Evolutionary conservation across 768 basidiomycete genomes (phyloP).

Genomic region (Termitomyces sp.): DNA sequence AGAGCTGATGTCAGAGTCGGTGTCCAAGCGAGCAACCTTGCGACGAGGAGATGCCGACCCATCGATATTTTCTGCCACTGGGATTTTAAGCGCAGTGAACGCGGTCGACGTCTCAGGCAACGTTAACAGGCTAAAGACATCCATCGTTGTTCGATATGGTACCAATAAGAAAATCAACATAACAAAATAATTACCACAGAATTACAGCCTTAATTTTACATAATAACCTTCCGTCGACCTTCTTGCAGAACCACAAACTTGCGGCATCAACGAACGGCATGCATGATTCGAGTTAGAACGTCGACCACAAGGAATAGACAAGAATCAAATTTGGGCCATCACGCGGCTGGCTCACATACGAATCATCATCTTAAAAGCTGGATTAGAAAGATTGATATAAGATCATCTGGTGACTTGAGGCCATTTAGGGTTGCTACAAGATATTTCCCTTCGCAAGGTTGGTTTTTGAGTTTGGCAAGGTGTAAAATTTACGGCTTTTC

Average conservation of each 20-base stretch:
- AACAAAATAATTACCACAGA: background rate
- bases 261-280: background rate
- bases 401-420: background rate
- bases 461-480: no score
- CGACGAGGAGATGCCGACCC: conserved; percentile 54
- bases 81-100: conserved; percentile 36
- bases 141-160: conserved; percentile 3
- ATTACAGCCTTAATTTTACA: background rate
- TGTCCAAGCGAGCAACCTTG: conserved; percentile 63
- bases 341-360: background rate
- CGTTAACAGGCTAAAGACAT: conserved; percentile 34
- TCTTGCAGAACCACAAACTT: background rate
- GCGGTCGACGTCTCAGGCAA: conserved; percentile 47
- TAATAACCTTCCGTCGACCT: background rate
- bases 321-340: no score
- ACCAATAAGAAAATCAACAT: background rate
- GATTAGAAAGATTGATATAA: no score
- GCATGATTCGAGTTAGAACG: background rate
- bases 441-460: background rate
- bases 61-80: conserved; percentile 28
- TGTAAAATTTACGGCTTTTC: background rate
- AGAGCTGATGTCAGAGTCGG: conserved; percentile 64
- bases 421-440: background rate
- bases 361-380: no score
- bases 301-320: background rate